A percentile compares a stretch with the other conserved stretches of the same genome.
Evolutionary conservation across 2,329 filamentous ascomycete species (phyloP).

Genomic region (Colletotrichum godetiae): DNA sequence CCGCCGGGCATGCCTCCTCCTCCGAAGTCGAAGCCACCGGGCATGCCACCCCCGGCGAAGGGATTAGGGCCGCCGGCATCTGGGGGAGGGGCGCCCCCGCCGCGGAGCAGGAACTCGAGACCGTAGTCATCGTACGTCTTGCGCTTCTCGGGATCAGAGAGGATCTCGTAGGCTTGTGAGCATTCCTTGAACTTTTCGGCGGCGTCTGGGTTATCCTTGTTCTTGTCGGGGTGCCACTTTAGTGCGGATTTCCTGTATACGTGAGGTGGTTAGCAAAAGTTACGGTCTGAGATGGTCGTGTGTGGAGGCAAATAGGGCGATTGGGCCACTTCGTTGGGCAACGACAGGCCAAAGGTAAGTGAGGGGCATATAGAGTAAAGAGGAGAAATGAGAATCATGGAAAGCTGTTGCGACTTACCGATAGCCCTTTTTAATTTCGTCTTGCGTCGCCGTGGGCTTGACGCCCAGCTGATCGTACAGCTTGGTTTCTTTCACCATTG

Average conservation of each 20-base stretch:
- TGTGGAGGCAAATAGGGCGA: neutral
- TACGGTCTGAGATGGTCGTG: neutral
- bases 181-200: conserved; percentile 98
- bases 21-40: conserved; percentile 64
- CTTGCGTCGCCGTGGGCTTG: conserved; percentile 83
- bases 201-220: conserved; percentile 88
- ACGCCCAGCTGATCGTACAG: conserved; percentile 89
- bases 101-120: conserved; percentile 89
- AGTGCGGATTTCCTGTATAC: conserved; percentile 80
- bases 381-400: neutral
- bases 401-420: conserved; percentile 64
- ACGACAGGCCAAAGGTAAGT: conserved; percentile 1
- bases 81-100: conserved; percentile 76
- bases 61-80: conserved; percentile 68
- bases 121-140: conserved; percentile 96
- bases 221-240: conserved; percentile 98
- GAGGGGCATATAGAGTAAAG: neutral
- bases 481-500: conserved; percentile 94
- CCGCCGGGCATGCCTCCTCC: conserved; percentile 48
- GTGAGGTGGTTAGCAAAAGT: conserved; percentile 48
- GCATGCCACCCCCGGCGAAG: conserved; percentile 70
- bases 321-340: conserved; percentile 20
- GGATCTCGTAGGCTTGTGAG: conserved; percentile 97
- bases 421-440: conserved; percentile 98
- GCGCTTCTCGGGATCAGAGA: conserved; percentile 96